Base-by-base conservation (phyloP, 352 stramenopile genomes). In the Phytophthora uliginosa region DNA sequence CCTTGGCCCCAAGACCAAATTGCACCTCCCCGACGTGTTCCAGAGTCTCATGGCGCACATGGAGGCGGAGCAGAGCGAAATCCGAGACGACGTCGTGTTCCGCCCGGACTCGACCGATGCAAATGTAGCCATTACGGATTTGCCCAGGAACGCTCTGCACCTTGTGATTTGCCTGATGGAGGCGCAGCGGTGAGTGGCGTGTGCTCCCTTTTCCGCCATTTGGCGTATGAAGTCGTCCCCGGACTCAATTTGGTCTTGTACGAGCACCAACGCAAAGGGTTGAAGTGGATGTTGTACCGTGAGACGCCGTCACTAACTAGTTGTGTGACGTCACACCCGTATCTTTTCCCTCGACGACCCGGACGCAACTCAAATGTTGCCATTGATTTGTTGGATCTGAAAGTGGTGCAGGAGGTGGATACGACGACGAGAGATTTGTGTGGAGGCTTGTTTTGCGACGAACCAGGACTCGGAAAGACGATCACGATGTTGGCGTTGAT, bases 401-500 rank as follows among this genome's bases (percentile, higher is more conserved):
- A 75, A 40, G 50, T 89, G 15, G 56, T 77, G 26, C 58, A 69
- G 0, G 18, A 34, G 0, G 62, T 79, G 0, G 52, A 69, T 13
- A 63, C 61, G 8, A 59, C 47, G 4, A 54, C 61, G 4, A 64
- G 58, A 55, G 88, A 95, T 65, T 75, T 69, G 7, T 81, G 81
- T 17, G 88, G 88, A 0, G 88, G 88, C 4, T 77, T 93, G 28
- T 90, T 95, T 40, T 95, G 84, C 59, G 88, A 93, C 51, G 87
- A 93, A 33, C 87, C 87, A 6, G 87, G 87, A 0, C 69, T 95
- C 0, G 87, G 87, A 5, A 95, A 95, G 64, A 95, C 87, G 0
- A 91, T 95, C 58, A 93, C 87, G 33, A 90, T 95, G 74, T 63
- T 93, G 5, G 83, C 87, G 5, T 58, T 95, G 34, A 77, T 95